Evolutionary conservation across 257 asterid species (phyloP), one percentile per base, ranked within the genome.

Genomic region (Fraxinus excelsior): DNA sequence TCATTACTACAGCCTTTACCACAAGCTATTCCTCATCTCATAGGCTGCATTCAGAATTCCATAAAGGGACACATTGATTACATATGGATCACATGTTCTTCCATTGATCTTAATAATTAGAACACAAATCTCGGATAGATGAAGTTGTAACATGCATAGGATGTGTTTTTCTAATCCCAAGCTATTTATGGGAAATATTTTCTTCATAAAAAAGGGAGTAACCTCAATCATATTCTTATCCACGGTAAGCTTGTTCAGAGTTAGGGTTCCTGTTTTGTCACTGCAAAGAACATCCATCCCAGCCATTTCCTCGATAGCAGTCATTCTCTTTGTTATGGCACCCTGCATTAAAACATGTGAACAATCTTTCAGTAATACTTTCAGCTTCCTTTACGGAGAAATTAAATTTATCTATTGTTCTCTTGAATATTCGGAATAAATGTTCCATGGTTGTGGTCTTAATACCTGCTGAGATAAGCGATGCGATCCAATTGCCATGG

Each of bases 401-500:
- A 40, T 65, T 42, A 34, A 21, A 12, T 31, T 65, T 46, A 42
- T 31, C n/a, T 3, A 67, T 23, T 35, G 38, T 29, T 21, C 42
- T 8, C 25, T 3, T 38, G 10, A 19, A 29, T 1, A 3, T 26
- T 29, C 3, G 13, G 1, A 37, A 38, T 13, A n/a, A 18, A 60
- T 14, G 46, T 12, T 25, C 21, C 29, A 72, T 35, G 25, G 25
- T 40, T n/a, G 40, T 68, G 40, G 32, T 66, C 69, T 60, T 38
- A 70, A 14, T 58, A 83, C 86, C 83, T 83, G 86, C 80, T 76
- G 84, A 60, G 86, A 83, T 23, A 83, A 53, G 58, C 84, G 81
- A 80, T 83, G 84, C 8, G 86, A 83, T 68, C 86, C 86, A 72
- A 83, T 83, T 4, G 86, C 86, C 83, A 83, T 79, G 37, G 86